Conservation (phyloP, 2,329 filamentous ascomycete species). For the Fusarium lyarnte region DNA sequence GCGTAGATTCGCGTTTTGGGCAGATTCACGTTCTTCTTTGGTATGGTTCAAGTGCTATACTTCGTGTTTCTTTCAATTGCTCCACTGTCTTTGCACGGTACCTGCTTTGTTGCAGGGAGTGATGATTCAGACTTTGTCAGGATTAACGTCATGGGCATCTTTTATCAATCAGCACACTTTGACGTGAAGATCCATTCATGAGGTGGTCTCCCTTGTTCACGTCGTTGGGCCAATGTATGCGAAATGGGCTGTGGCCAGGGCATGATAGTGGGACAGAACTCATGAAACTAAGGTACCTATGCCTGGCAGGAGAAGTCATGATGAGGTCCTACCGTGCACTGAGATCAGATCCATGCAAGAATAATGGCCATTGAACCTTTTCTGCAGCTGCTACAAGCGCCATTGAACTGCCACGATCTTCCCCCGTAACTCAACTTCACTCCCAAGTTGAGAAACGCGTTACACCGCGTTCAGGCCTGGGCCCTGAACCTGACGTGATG, state of each 20-base stretch:
- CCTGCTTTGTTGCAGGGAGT: conserved; percentile 25
- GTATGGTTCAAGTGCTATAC: conserved; percentile 16
- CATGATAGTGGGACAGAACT: conserved; percentile 22
- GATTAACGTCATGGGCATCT: conserved; percentile 30
- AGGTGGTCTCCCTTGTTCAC: conserved; percentile 19
- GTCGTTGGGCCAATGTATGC: conserved; percentile 37
- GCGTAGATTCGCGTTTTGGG: conserved; percentile 39
- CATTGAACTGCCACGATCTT: background rate
- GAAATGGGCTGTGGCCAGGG: conserved; percentile 23
- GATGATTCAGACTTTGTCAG: conserved; percentile 42
- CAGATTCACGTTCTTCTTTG: conserved; percentile 32
- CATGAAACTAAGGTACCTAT: background rate
- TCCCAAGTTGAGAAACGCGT: conserved; percentile 7
- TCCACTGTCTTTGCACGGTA: conserved; percentile 16
- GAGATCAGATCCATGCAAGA: conserved; percentile 15
- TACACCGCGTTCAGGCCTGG: conserved; percentile 18
- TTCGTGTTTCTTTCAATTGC: conserved; percentile 7
- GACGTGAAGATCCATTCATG: background rate
- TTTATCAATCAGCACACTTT: conserved; percentile 49
- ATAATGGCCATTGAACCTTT: background rate
- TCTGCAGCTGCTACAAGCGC: background rate
- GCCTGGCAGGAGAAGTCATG: conserved; percentile 36
- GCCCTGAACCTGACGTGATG: conserved; percentile 23
- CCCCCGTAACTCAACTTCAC: background rate
- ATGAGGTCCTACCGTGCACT: background rate